A percentile compares a stretch with the other conserved stretches of the same genome.
Evolutionary conservation across 2,329 filamentous ascomycete species (phyloP).

Genomic region (Fusarium coicis): DNA sequence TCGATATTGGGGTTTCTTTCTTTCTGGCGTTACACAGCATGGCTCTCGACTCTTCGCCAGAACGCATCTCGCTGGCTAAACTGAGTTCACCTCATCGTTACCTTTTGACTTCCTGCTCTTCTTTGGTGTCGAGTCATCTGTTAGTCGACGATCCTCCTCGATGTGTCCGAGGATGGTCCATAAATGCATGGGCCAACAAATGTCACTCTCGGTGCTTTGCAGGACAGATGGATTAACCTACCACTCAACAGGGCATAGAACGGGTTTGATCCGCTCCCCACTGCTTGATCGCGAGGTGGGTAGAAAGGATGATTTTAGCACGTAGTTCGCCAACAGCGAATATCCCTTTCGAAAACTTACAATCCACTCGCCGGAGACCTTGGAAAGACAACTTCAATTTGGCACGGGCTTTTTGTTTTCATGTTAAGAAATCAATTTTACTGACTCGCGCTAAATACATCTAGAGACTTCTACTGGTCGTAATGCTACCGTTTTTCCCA

Average conservation of each 20-base stretch:
- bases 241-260: not conserved
- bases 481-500: not conserved
- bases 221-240: not conserved
- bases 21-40: no score
- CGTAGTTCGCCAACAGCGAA: not conserved
- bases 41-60: not conserved
- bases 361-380: not conserved
- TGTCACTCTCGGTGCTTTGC: not conserved
- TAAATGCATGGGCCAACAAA: not conserved
- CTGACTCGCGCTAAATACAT: conserved; percentile 25
- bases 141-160: not conserved
- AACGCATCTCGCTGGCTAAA: not conserved
- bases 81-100: not conserved
- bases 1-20: not conserved
- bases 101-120: not conserved
- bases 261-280: not conserved
- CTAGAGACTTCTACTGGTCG: not conserved
- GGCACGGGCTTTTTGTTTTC: not conserved
- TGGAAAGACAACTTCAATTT: not conserved
- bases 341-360: not conserved
- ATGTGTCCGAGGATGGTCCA: not conserved
- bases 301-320: not conserved
- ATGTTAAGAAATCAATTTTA: conserved; percentile 3
- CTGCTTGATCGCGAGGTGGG: not conserved
- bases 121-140: not conserved